phyloP scores from a whole-genome alignment of 768 basidiomycete species.

The Hygrophoropsis aurantiaca region DNA sequence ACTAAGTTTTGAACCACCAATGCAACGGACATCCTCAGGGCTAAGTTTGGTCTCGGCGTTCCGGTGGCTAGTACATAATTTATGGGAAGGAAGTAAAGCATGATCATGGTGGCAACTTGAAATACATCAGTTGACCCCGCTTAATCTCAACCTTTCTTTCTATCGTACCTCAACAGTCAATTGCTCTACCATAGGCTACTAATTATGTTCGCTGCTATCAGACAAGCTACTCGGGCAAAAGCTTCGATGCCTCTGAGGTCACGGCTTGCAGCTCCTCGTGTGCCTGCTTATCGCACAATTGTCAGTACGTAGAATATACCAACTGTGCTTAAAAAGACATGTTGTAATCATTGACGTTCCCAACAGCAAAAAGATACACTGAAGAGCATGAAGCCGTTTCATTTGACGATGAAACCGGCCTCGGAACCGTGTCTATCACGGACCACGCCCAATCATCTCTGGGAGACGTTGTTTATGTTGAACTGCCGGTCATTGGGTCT shows the following conservation, averaged over 20 bases:
- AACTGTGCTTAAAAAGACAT: too few relatives aligned
- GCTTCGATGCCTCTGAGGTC: slow-evolving; percentile 4
- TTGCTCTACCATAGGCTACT: neutral
- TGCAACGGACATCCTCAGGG: too few relatives aligned
- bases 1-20: too few relatives aligned
- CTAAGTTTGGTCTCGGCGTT: too few relatives aligned
- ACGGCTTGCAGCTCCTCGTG: slow-evolving; percentile 1
- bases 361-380: slow-evolving; percentile 75
- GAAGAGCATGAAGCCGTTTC: slow-evolving; percentile 84
- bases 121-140: too few relatives aligned
- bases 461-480: slow-evolving; percentile 97
- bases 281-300: slow-evolving; percentile 16
- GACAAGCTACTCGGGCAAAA: slow-evolving; percentile 14
- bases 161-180: slow-evolving; percentile 12
- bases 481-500: slow-evolving; percentile 69
- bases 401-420: slow-evolving; percentile 72
- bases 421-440: slow-evolving; percentile 86
- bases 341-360: neutral
- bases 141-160: neutral
- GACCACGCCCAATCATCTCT: slow-evolving; percentile 89
- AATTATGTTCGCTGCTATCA: slow-evolving; percentile 18
- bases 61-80: slow-evolving; percentile 5
- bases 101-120: too few relatives aligned
- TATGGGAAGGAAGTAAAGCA: too few relatives aligned
- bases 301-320: slow-evolving; percentile 21